These are phyloP conservation scores for Lactarius akahatsu DNA, from an alignment of 768 basidiomycete genomes.

Conservation along the genomic window DNA sequence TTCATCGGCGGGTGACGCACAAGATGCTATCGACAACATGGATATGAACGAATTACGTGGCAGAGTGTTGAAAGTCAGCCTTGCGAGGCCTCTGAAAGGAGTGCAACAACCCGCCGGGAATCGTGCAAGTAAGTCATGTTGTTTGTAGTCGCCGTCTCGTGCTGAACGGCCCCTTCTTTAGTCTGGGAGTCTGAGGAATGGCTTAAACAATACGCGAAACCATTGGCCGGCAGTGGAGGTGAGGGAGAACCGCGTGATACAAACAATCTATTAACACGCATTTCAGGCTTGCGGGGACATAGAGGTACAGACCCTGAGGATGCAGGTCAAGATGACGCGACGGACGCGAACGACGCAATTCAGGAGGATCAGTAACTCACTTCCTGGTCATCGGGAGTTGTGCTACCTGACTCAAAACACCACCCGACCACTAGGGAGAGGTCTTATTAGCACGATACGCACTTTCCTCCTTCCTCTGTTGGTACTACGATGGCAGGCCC, in stretches of 20 bases:
- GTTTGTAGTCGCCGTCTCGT: constrained; percentile 10
- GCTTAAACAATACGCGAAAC: constrained; percentile 79
- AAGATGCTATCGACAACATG: constrained; percentile 99
- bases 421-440: neutral
- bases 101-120: constrained; percentile 61
- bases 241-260: constrained; percentile 19
- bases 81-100: constrained; percentile 80
- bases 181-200: constrained; percentile 98
- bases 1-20: constrained; percentile 75
- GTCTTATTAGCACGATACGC: constrained; percentile 15
- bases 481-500: constrained; percentile 42
- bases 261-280: constrained; percentile 1
- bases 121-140: constrained; percentile 62
- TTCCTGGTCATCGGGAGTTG: constrained; percentile 6
- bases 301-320: constrained; percentile 31
- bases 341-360: constrained; percentile 36
- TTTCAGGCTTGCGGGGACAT: constrained; percentile 51
- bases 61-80: constrained; percentile 75
- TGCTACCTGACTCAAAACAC: neutral
- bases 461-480: neutral
- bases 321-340: constrained; percentile 33
- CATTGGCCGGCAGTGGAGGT: constrained; percentile 75
- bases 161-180: constrained; percentile 35
- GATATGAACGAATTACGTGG: constrained; percentile 87
- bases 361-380: constrained; percentile 61